Conservation (phyloP, 2,329 filamentous ascomycete species). For the Trichoderma sp. region DNA sequence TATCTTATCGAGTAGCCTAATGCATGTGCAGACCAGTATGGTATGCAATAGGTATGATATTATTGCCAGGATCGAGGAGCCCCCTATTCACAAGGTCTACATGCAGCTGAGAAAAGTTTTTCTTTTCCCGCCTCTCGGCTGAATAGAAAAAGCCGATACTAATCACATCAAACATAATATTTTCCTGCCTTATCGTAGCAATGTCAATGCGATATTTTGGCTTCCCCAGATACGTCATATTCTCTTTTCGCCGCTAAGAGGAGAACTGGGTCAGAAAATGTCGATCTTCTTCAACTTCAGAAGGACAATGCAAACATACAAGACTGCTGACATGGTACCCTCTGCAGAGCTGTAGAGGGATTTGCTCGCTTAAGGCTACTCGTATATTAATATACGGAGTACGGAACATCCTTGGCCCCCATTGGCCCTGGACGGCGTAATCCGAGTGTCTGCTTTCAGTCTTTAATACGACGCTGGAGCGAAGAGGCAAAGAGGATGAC, state of each 20-base stretch:
- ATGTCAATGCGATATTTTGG: neutral
- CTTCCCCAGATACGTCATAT: neutral
- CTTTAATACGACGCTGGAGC: neutral
- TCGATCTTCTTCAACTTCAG: neutral
- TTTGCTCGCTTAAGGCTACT: neutral
- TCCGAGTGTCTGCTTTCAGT: neutral
- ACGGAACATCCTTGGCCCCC: neutral
- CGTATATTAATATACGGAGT: neutral
- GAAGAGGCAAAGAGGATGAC: neutral
- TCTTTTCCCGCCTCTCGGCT: neutral
- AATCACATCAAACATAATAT: neutral
- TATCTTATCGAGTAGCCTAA: neutral
- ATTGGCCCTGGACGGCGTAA: neutral
- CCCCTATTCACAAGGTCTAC: neutral
- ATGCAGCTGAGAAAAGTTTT: neutral
- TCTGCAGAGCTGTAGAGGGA: neutral
- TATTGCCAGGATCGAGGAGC: neutral
- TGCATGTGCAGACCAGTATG: neutral
- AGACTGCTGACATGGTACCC: neutral
- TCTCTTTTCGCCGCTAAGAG: neutral
- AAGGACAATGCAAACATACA: neutral
- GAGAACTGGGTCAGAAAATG: neutral
- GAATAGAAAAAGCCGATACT: neutral
- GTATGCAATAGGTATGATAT: neutral
- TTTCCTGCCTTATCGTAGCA: neutral